These are phyloP conservation scores for Leishmania turanica DNA, from an alignment of 208 protist species.

Conservation along the genomic window DNA sequence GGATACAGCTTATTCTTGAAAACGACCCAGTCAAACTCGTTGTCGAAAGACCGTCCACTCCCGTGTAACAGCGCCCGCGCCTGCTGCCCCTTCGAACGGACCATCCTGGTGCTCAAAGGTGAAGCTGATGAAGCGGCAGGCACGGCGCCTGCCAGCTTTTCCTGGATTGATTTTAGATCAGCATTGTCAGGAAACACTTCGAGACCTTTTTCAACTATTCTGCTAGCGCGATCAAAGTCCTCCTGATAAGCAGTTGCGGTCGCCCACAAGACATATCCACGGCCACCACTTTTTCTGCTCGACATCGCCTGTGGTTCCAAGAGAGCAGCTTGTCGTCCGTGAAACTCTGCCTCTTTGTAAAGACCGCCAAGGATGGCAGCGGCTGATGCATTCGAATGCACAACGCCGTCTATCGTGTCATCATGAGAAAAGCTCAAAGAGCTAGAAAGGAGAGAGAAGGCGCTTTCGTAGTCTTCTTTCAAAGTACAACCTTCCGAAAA, in stretches of 20 bases:
- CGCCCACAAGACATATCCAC: slow-evolving; percentile 76
- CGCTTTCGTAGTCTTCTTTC: slow-evolving; percentile 52
- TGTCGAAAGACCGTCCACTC: slow-evolving; percentile 73
- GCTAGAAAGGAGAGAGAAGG: slow-evolving; percentile 47
- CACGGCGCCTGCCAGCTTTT: slow-evolving; percentile 12
- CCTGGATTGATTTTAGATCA: slow-evolving; percentile 29
- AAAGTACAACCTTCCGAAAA: slow-evolving; percentile 71
- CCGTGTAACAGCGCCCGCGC: slow-evolving; percentile 52
- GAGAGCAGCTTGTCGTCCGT: slow-evolving; percentile 73
- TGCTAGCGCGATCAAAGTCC: slow-evolving; percentile 61
- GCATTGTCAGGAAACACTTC: slow-evolving; percentile 37
- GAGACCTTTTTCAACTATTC: slow-evolving; percentile 75
- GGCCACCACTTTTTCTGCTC: slow-evolving; percentile 18
- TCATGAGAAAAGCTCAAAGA: slow-evolving; percentile 81
- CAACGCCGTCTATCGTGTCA: slow-evolving; percentile 39
- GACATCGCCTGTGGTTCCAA: slow-evolving; percentile 29
- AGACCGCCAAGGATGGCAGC: slow-evolving; percentile 57
- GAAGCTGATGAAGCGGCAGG: background rate
- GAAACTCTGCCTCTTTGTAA: slow-evolving; percentile 82
- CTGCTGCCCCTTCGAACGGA: slow-evolving; percentile 53
- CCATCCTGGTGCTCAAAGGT: slow-evolving; percentile 18
- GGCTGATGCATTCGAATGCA: slow-evolving; percentile 72
- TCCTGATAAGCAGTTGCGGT: slow-evolving; percentile 82
- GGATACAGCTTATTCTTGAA: slow-evolving; percentile 88
- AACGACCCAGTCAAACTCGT: slow-evolving; percentile 83